A percentile compares a stretch with the other conserved stretches of the same genome.
phyloP scores from a whole-genome alignment of 2,329 filamentous ascomycete genomes.

The Colletotrichum filicis region DNA sequence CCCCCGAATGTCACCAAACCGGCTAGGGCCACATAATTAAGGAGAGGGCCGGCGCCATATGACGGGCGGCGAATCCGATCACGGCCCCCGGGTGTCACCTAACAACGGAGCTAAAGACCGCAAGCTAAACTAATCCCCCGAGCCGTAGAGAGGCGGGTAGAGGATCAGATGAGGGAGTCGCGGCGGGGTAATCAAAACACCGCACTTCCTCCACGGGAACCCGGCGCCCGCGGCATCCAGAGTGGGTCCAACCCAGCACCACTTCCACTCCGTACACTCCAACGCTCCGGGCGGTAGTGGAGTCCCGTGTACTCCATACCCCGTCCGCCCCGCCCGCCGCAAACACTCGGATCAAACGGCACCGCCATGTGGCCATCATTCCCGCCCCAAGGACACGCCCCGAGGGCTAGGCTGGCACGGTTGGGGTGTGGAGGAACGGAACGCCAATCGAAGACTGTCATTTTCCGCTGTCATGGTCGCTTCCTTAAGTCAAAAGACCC shows the following conservation, averaged over 20 bases:
- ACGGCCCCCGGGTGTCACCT: background rate
- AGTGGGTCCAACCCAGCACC: background rate
- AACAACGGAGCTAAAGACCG: background rate
- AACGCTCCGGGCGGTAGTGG: background rate
- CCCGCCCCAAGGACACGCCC: background rate
- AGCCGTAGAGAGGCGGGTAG: background rate
- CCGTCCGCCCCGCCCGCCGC: background rate
- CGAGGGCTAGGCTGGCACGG: background rate
- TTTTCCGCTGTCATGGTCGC: background rate
- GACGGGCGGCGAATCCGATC: background rate
- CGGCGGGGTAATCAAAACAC: background rate
- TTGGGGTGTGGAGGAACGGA: background rate
- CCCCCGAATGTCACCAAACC: background rate
- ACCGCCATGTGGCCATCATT: background rate
- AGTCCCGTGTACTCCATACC: background rate
- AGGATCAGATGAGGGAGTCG: background rate
- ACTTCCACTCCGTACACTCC: too few relatives aligned
- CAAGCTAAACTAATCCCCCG: background rate
- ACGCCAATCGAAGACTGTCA: background rate
- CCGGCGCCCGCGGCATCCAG: background rate
- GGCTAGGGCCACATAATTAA: background rate
- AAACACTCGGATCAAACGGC: background rate
- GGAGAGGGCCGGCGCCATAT: background rate
- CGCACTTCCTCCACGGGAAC: background rate
- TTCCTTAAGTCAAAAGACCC: too few relatives aligned